These are phyloP conservation scores for Mycena indigotica DNA, from an alignment of 768 basidiomycete genomes.

Conservation along the genomic window DNA sequence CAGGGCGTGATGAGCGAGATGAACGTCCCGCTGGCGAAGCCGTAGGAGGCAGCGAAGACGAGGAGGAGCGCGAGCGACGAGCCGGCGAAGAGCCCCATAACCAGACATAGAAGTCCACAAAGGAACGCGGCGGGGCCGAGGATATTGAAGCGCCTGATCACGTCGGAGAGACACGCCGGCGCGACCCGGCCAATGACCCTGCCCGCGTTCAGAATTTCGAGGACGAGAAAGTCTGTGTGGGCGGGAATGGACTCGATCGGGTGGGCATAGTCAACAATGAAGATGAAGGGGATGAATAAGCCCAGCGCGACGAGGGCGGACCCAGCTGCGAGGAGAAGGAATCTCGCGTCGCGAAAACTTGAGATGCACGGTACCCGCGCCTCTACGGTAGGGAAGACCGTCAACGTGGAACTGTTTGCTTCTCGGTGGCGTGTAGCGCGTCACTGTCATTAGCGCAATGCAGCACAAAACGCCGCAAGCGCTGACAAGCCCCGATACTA, in stretches of 20 bases:
- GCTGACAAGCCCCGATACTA: constrained; percentile 53
- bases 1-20: constrained; percentile 70
- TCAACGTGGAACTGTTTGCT: constrained; percentile 10
- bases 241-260: constrained; percentile 39
- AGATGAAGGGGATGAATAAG: constrained; percentile 72
- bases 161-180: constrained; percentile 66
- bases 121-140: constrained; percentile 64
- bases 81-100: constrained; percentile 56
- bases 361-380: constrained; percentile 29
- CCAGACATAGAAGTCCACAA: constrained; percentile 59
- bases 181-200: constrained; percentile 65
- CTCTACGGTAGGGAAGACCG: neutral
- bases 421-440: constrained; percentile 34
- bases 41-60: constrained; percentile 60
- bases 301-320: constrained; percentile 64
- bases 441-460: constrained; percentile 48
- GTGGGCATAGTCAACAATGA: constrained; percentile 61
- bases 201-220: constrained; percentile 73
- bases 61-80: constrained; percentile 41
- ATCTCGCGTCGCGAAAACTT: constrained; percentile 51
- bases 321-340: constrained; percentile 53
- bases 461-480: constrained; percentile 48
- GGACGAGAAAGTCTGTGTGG: constrained; percentile 47
- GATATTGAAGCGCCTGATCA: constrained; percentile 66
- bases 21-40: constrained; percentile 69